Conservation (phyloP, 2,329 filamentous ascomycete genomes). For the Fusarium udum region DNA sequence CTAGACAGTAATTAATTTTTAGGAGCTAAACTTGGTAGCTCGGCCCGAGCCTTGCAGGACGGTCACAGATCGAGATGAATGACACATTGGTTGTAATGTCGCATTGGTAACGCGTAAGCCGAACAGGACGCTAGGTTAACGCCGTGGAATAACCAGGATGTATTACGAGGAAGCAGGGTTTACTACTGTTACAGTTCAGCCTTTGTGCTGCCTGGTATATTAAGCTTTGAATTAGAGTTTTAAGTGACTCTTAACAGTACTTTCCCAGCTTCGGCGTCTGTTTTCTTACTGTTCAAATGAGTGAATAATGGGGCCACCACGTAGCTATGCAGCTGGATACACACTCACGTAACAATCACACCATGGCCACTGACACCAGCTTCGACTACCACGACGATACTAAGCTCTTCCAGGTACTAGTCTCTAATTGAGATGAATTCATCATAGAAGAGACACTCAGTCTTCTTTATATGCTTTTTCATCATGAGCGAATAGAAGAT, state of each 20-base stretch:
- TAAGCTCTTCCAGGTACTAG: background rate
- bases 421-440: too few species aligned
- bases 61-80: background rate
- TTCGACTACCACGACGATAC: rapidly evolving
- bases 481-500: background rate
- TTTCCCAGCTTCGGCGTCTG: background rate
- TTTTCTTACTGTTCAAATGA: background rate
- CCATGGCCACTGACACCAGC: too few species aligned
- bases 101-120: background rate
- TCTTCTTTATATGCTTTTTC: too few species aligned
- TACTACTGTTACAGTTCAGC: background rate
- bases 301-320: background rate
- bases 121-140: background rate
- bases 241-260: too few species aligned
- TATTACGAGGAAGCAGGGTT: background rate
- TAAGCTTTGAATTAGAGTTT: too few species aligned
- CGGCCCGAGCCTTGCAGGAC: too few species aligned
- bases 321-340: background rate
- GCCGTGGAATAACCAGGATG: background rate
- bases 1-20: background rate
- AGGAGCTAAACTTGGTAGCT: too few species aligned
- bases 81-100: background rate
- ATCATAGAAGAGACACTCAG: too few species aligned
- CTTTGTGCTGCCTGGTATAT: too few species aligned
- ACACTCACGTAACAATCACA: background rate